A percentile compares a stretch with the other conserved stretches of the same genome.
Evolutionary conservation across 768 basidiomycete genomes (phyloP).

Genomic region (Leccinum obscurum): DNA sequence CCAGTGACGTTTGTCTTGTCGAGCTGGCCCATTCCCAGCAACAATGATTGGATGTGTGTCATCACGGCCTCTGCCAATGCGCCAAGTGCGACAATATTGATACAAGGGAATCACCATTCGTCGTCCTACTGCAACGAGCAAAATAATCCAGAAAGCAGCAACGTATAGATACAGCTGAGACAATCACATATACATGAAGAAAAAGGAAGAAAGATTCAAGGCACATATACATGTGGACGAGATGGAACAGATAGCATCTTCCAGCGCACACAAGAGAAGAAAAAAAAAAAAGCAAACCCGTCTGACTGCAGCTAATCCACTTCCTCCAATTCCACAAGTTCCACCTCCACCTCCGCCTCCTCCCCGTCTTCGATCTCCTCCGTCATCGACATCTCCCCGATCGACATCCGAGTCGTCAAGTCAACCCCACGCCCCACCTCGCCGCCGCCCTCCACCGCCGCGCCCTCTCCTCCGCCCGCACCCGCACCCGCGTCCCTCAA

Average conservation of each 20-base stretch:
- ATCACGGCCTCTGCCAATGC: no score
- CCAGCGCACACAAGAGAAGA: neutral
- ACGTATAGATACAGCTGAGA: conserved; percentile 17
- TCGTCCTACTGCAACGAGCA: neutral
- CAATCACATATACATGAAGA: conserved; percentile 7
- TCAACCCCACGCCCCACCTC: neutral
- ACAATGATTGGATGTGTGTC: no score
- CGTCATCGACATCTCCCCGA: neutral
- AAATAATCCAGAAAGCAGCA: conserved; percentile 11
- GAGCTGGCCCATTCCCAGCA: no score
- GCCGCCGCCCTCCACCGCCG: neutral
- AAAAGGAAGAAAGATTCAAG: neutral
- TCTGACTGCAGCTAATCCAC: conserved; percentile 10
- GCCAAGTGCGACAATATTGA: no score
- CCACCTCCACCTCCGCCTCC: conserved; percentile 8
- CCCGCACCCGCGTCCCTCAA: conserved; percentile 28
- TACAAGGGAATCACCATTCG: no score
- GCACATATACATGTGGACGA: neutral
- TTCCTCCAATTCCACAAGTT: conserved; percentile 6
- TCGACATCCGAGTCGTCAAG: neutral
- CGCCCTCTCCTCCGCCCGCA: neutral
- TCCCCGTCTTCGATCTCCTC: conserved; percentile 6
- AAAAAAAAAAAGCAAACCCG: neutral
- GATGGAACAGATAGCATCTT: conserved; percentile 19
- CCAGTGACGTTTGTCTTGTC: no score